A percentile compares a stretch with the other conserved stretches of the same genome.
Conservation (phyloP, 2,329 filamentous ascomycete species). For the Phialophora tarda region DNA sequence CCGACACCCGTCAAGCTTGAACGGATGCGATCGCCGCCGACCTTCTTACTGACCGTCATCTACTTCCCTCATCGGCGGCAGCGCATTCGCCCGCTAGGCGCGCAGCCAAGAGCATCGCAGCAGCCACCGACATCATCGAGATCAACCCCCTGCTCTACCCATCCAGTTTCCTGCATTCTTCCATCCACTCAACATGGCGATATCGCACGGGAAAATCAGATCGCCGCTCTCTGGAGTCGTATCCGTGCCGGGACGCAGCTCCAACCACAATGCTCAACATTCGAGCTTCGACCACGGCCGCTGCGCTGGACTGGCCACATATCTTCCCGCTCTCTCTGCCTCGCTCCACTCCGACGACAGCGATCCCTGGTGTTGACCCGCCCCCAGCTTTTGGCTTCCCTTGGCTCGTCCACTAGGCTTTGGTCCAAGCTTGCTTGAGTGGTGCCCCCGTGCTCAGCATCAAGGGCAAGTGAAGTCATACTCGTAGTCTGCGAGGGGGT, state of each 20-base stretch:
- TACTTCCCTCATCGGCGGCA: background rate
- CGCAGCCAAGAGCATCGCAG: constrained; percentile 3
- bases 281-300: background rate
- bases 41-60: background rate
- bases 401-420: constrained; percentile 4
- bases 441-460: constrained; percentile 4
- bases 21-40: background rate
- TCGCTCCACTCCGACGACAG: background rate
- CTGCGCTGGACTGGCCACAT: background rate
- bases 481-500: background rate
- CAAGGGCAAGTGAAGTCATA: background rate
- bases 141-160: background rate
- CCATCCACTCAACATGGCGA: constrained; percentile 7
- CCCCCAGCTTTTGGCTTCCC: constrained; percentile 13
- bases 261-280: no score
- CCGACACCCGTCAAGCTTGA: background rate
- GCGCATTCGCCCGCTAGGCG: background rate
- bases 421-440: background rate
- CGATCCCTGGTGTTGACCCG: constrained; percentile 3
- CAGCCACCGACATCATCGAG: constrained; percentile 17
- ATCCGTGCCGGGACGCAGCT: background rate
- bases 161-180: background rate
- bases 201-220: constrained; percentile 2
- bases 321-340: background rate
- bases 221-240: background rate